phyloP scores from a whole-genome alignment of 495 filamentous ascomycete species.

The Amphirosellinia nigrospora region DNA sequence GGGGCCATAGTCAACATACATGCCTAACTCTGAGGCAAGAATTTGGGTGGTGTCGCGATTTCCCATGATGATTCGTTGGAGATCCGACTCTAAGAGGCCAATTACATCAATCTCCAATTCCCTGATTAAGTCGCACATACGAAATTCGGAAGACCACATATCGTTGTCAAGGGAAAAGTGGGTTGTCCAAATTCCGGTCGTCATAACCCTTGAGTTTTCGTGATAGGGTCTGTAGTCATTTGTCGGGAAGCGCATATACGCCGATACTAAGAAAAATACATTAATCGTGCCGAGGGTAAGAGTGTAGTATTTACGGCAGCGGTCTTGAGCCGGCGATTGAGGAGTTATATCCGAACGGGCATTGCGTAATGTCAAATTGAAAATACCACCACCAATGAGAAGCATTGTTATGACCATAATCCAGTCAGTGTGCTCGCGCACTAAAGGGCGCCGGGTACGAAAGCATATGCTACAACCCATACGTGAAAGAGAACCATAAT shows the following conservation, averaged over 20 bases:
- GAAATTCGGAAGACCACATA: slow-evolving; percentile 96
- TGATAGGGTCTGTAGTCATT: slow-evolving; percentile 93
- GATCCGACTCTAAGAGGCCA: slow-evolving; percentile 89
- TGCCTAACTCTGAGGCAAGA: slow-evolving; percentile 93
- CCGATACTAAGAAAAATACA: slow-evolving; percentile 77
- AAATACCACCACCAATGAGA: slow-evolving; percentile 83
- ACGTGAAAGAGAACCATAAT: slow-evolving; percentile 91
- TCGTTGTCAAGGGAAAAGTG: slow-evolving; percentile 98
- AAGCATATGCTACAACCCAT: slow-evolving; percentile 98
- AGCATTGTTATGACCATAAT: slow-evolving; percentile 88
- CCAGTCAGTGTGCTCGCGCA: slow-evolving; percentile 95
- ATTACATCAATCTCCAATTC: slow-evolving; percentile 95
- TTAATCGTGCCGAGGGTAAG: slow-evolving; percentile 67
- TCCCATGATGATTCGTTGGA: slow-evolving; percentile 99
- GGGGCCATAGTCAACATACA: slow-evolving; percentile 98
- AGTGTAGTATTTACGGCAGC: slow-evolving; percentile 58
- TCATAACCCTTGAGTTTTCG: slow-evolving; percentile 81
- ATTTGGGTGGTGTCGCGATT: slow-evolving; percentile 97
- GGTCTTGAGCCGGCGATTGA: slow-evolving; percentile 27
- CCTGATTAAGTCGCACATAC: slow-evolving; percentile 90
- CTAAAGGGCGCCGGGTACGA: slow-evolving; percentile 93
- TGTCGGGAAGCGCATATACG: slow-evolving; percentile 92
- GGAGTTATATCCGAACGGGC: slow-evolving; percentile 32
- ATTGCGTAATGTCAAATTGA: slow-evolving; percentile 64
- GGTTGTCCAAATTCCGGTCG: slow-evolving; percentile 97